These are phyloP conservation scores for Saturnispora kantuleensis DNA, from an alignment of 805 yeast species.

Conservation along the genomic window DNA sequence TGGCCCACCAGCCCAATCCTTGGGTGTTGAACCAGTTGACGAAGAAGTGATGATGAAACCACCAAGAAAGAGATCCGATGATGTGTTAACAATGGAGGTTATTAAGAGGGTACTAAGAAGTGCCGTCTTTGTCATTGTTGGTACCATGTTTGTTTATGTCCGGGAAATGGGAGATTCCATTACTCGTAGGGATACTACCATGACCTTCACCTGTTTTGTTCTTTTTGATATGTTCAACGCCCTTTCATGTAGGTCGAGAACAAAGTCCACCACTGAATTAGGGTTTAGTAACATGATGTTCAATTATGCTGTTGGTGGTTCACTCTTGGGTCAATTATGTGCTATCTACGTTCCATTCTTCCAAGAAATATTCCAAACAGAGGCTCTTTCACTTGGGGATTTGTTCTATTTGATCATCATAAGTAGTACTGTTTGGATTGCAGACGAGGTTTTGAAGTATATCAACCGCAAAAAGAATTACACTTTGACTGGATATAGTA, in stretches of 20 bases:
- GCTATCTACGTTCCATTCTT: constrained; percentile 91
- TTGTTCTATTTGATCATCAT: constrained; percentile 49
- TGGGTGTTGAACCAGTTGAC: constrained; percentile 97
- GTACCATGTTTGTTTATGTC: constrained; percentile 80
- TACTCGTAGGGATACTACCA: constrained; percentile 93
- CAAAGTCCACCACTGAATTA: constrained; percentile 72
- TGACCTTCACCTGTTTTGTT: constrained; percentile 97
- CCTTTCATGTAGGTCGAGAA: constrained; percentile 78
- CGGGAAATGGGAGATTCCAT: constrained; percentile 81
- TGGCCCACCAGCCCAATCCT: constrained; percentile 97
- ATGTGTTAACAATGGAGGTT: constrained; percentile 63
- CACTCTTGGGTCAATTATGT: constrained; percentile 81
- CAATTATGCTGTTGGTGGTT: constrained; percentile 83
- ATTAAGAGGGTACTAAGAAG: constrained; percentile 66
- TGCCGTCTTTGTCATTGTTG: constrained; percentile 66
- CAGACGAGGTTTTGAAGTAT: constrained; percentile 73
- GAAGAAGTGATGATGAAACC: constrained; percentile 92
- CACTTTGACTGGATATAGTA: constrained; percentile 20
- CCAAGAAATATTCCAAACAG: constrained; percentile 91
- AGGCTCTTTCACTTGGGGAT: constrained; percentile 68
- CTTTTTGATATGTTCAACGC: constrained; percentile 97
- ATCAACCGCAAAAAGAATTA: constrained; percentile 14
- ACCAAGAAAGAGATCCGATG: constrained; percentile 84
- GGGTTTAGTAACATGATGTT: constrained; percentile 86
- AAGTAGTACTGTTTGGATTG: constrained; percentile 75